Conservation (phyloP, 1,284 basidiomycete species). For the Stygiomarasmius scandens region DNA sequence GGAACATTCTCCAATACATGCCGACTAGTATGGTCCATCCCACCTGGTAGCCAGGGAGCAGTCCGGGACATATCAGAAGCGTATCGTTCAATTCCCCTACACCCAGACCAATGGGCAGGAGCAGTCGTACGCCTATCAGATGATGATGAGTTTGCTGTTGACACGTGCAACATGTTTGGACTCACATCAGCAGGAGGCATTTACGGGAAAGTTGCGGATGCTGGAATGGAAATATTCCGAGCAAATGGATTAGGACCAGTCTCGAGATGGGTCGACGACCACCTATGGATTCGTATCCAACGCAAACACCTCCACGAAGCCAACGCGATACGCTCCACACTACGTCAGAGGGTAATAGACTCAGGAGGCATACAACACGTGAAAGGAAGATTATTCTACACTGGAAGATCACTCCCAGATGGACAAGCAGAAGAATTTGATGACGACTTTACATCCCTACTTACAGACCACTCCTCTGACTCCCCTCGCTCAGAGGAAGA, state of each 20-base stretch:
- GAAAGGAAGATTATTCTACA: constrained; percentile 33
- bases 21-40: too few species aligned
- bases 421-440: constrained; percentile 32
- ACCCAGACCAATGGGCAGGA: constrained; percentile 36
- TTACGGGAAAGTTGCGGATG: constrained; percentile 29
- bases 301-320: constrained; percentile 20
- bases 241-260: constrained; percentile 34
- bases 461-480: not conserved
- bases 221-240: constrained; percentile 30
- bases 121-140: constrained; percentile 27
- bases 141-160: constrained; percentile 24
- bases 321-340: constrained; percentile 19
- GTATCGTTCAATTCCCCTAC: constrained; percentile 36
- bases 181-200: constrained; percentile 21
- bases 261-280: constrained; percentile 44
- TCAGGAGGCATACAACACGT: constrained; percentile 24
- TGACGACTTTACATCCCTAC: constrained; percentile 26
- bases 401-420: constrained; percentile 22
- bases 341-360: constrained; percentile 10
- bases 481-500: not conserved
- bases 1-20: too few species aligned
- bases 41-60: too few species aligned
- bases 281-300: constrained; percentile 36
- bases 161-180: constrained; percentile 32
- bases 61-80: constrained; percentile 35